These are phyloP conservation scores for Cladosporium sphaerospermum DNA, from an alignment of 2,329 filamentous ascomycete species.

Conservation along the genomic window DNA sequence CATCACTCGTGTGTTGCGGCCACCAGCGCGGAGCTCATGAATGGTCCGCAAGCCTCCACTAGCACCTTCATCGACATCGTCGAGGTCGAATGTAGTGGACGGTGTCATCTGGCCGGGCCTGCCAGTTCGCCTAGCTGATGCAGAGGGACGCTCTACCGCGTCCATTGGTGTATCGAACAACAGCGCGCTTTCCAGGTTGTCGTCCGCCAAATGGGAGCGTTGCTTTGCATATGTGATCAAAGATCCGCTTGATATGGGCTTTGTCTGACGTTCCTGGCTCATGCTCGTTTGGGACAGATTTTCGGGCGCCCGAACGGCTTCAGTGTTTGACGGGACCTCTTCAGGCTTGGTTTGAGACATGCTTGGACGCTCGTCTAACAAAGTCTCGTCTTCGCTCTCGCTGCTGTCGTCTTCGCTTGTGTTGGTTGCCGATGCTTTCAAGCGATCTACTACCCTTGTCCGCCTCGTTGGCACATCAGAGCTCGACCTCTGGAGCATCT, in stretches of 20 bases:
- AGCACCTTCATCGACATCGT: slow-evolving; percentile 40
- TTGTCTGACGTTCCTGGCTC: neutral
- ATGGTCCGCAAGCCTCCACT: slow-evolving; percentile 48
- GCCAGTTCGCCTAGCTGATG: slow-evolving; percentile 18
- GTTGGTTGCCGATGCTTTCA: slow-evolving; percentile 27
- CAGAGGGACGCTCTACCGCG: slow-evolving; percentile 16
- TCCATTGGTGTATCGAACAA: slow-evolving; percentile 28
- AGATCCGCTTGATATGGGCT: slow-evolving; percentile 1
- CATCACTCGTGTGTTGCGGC: slow-evolving; percentile 51
- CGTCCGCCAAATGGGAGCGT: slow-evolving; percentile 54
- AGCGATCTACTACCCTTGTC: slow-evolving; percentile 28
- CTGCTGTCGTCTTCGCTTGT: slow-evolving; percentile 16
- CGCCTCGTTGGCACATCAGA: slow-evolving; percentile 7
- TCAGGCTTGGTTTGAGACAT: neutral
- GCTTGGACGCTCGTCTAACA: slow-evolving; percentile 14
- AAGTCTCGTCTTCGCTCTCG: slow-evolving; percentile 14
- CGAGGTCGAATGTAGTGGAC: slow-evolving; percentile 25
- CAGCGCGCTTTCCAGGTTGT: slow-evolving; percentile 35
- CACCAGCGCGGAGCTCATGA: slow-evolving; percentile 55
- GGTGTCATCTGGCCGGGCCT: slow-evolving; percentile 10
- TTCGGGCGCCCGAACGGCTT: neutral
- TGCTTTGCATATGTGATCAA: slow-evolving; percentile 54
- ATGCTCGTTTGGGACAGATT: neutral
- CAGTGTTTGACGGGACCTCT: neutral
- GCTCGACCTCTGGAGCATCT: neutral